Conservation (phyloP, 2,329 filamentous ascomycete species). For the Lachnellula suecica region DNA sequence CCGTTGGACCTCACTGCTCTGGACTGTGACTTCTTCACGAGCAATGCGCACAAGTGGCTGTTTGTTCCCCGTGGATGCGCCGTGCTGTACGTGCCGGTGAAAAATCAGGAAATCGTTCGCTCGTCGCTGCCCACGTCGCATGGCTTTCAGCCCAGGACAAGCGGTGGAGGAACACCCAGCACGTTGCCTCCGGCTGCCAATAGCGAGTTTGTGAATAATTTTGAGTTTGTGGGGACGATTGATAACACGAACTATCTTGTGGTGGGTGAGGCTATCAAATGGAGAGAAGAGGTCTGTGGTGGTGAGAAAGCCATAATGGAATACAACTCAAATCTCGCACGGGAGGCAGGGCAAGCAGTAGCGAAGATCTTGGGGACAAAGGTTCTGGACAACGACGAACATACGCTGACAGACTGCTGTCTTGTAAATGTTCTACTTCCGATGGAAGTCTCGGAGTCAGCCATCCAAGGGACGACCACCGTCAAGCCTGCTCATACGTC, state of each 20-base stretch:
- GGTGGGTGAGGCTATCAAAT: constrained; percentile 69
- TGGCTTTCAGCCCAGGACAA: constrained; percentile 59
- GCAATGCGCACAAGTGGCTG: constrained; percentile 92
- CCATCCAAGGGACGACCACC: constrained; percentile 21
- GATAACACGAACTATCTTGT: constrained; percentile 74
- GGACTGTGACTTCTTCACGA: constrained; percentile 83
- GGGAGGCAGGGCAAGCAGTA: constrained; percentile 58
- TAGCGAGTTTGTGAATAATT: constrained; percentile 64
- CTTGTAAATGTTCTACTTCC: constrained; percentile 77
- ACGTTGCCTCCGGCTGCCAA: constrained; percentile 40
- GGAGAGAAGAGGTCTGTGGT: constrained; percentile 66
- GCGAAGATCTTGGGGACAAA: constrained; percentile 67
- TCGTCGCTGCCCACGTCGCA: constrained; percentile 79
- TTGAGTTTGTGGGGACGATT: constrained; percentile 74
- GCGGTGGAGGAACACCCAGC: constrained; percentile 22
- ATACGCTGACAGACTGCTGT: constrained; percentile 63
- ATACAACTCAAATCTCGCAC: constrained; percentile 64
- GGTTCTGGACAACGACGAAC: constrained; percentile 65
- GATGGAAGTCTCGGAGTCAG: constrained; percentile 39
- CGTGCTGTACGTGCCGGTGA: constrained; percentile 72
- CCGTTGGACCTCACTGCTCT: constrained; percentile 63
- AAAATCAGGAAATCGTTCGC: constrained; percentile 74
- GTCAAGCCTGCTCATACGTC: constrained; percentile 35
- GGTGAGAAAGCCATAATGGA: constrained; percentile 69
- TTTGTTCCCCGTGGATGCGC: constrained; percentile 77